A percentile compares a stretch with the other conserved stretches of the same genome.
Evolutionary conservation across 768 basidiomycete genomes (phyloP).

Genomic region (Lentinula boryana): DNA sequence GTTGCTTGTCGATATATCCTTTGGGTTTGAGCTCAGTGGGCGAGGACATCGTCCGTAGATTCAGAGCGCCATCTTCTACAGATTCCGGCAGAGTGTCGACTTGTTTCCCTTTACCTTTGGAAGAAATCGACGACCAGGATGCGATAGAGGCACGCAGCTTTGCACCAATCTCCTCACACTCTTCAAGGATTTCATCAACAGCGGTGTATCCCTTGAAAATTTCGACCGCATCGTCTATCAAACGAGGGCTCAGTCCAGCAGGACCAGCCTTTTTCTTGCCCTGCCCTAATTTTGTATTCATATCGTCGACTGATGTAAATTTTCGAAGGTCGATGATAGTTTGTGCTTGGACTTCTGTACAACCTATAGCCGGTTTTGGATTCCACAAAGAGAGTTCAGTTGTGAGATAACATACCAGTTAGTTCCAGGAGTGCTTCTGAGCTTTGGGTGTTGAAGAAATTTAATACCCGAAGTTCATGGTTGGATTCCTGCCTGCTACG

Average conservation of each 20-base stretch:
- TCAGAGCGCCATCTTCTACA: conserved; percentile 58
- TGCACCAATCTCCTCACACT: conserved; percentile 83
- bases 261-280: conserved; percentile 85
- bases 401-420: conserved; percentile 47
- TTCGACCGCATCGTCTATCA: conserved; percentile 86
- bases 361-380: conserved; percentile 41
- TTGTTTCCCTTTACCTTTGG: conserved; percentile 32
- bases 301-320: conserved; percentile 69
- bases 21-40: conserved; percentile 35
- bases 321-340: conserved; percentile 76
- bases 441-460: conserved; percentile 63
- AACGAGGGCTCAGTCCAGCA: conserved; percentile 76
- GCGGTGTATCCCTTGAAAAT: conserved; percentile 83
- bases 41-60: conserved; percentile 40
- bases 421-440: conserved; percentile 66
- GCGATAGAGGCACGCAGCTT: conserved; percentile 69
- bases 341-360: conserved; percentile 74
- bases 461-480: conserved; percentile 47
- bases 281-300: conserved; percentile 71
- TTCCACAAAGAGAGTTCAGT: background rate
- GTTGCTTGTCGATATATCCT: conserved; percentile 74
- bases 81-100: conserved; percentile 23
- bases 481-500: conserved; percentile 25
- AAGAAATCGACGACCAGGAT: conserved; percentile 56
- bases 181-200: conserved; percentile 83